Evolutionary conservation across 257 asterid genomes (phyloP).

Genomic region (Solanum habrochaites): DNA sequence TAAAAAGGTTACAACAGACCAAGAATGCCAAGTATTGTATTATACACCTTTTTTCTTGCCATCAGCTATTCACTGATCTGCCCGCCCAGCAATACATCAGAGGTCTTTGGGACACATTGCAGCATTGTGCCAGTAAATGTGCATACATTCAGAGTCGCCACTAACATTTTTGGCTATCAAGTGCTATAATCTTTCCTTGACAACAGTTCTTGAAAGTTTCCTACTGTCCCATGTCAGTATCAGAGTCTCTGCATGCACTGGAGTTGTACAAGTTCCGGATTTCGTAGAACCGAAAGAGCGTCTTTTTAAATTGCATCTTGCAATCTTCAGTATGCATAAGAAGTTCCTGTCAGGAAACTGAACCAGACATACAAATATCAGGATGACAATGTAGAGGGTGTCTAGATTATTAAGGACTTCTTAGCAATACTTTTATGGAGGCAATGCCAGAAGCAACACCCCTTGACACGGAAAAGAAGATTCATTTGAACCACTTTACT

Average conservation of each 20-base stretch:
- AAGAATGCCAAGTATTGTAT: neutral
- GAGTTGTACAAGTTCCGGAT: constrained; percentile 23
- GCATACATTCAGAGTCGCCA: neutral
- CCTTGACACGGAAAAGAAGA: neutral
- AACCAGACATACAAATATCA: constrained; percentile 2
- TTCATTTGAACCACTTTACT: neutral
- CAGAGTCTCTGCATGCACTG: constrained; percentile 68
- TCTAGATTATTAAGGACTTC: neutral
- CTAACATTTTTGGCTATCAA: neutral
- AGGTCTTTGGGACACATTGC: neutral
- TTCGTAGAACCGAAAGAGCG: constrained; percentile 16
- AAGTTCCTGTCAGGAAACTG: constrained; percentile 53
- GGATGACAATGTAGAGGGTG: neutral
- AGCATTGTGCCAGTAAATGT: neutral
- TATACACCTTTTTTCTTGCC: neutral
- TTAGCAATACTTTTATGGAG: neutral
- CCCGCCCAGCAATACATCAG: neutral
- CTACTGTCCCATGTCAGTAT: constrained; percentile 54
- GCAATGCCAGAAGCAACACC: neutral
- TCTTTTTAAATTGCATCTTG: constrained; percentile 53
- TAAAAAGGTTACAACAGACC: neutral
- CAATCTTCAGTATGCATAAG: constrained; percentile 51
- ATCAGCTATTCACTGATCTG: neutral
- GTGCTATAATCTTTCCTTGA: constrained; percentile 64
- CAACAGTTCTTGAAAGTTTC: constrained; percentile 38